Base-by-base conservation (phyloP, 2,329 filamentous ascomycete species). In the Ceratocystiopsis minuta region DNA sequence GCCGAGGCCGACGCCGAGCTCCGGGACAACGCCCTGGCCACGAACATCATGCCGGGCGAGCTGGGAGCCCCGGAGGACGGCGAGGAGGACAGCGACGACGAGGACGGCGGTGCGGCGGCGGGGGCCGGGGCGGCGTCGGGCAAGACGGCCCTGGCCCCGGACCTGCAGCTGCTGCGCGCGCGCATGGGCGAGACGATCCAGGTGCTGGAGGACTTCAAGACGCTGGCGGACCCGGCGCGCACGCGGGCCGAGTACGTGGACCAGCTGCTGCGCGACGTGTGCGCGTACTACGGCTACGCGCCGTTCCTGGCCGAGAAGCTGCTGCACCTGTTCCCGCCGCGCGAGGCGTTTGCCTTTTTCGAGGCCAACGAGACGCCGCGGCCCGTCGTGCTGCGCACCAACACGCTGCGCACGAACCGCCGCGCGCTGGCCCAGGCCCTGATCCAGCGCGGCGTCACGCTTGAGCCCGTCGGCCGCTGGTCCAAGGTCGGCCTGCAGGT, bases 391-490 rank as follows among this genome's bases (percentile, higher is more conserved):
- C 92, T 98, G 57, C 79, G 90, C 55, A 96, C 90, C 48, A 98
- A 98, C 62, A 98, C 88, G 10, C 73, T 98, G 45, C 80, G 85
- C 52, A 79, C 75, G 34, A 72, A 78, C 55, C 68, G 75, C 41
- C 65, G 75, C 53, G 87, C 93, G 48, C 78, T 98, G 16, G 90
- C 90, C 11, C 87, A 95, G 59, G 74, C 87, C 2, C 72, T 95
- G 46, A 95, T 95, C 68, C 94, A 94, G 64, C 82, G 88, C 49
- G 90, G 90, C 49, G 90, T 98, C 39, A 92, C 87, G 14, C 73
- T 98, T 34, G 88, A 98, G 61, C 90, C 90, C 2, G 85, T 98
- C 16, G 90, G 90, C 47, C 96, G 96, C 61, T 98, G 90, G 90
- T 90, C 82, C 51, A 98, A 98, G 65, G 86, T 98, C 48, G 90